Base-by-base conservation (phyloP, 805 yeast genomes). In the Candida peoriensis region DNA sequence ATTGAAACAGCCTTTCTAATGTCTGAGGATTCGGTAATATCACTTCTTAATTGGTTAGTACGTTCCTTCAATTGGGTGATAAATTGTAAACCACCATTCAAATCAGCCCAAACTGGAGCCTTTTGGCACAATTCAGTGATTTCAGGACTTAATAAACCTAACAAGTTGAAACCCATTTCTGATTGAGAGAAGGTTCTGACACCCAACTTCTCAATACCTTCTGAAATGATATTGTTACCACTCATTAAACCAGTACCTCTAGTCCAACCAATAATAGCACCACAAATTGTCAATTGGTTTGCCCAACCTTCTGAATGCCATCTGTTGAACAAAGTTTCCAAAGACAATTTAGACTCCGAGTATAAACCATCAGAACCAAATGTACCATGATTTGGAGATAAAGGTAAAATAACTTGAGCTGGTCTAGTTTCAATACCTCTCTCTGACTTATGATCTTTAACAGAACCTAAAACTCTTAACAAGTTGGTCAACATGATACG, bases 161-260 rank as follows among this genome's bases (percentile, higher is more conserved):
- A 72, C 53, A 93, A 73, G 72, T 94, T 93, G 80, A 93, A 93
- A 30, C 98, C 97, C 99, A 93, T 93, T 70, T 93, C 99, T 66
- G 85, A 84, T 69, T 93, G 98, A 36, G 96, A 85, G 78, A 90
- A 93, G 28, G 99, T 93, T 68, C 97, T 84, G 32, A 93, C 97
- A 55, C 98, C 97, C 42, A 83, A 70, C 59, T 78, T 77, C 69
- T 93, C 99, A 57, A 93, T 85, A 50, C 97, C 97, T 68, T 89
- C 96, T 42, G 99, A 96, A 61, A 93, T 86, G 60, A 87, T 82
- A 70, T 93, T 93, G 75, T 93, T 93, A 52, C 81, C 97, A 56
- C 88, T 74, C 99, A 93, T 93, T 58, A 93, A 79, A 58, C 99
- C 99, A 41, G 99, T 93, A 65, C 99, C 99, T 75, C 99, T 86